phyloP scores from a whole-genome alignment of 495 filamentous ascomycete species.

The Neohortaea acidophila region DNA sequence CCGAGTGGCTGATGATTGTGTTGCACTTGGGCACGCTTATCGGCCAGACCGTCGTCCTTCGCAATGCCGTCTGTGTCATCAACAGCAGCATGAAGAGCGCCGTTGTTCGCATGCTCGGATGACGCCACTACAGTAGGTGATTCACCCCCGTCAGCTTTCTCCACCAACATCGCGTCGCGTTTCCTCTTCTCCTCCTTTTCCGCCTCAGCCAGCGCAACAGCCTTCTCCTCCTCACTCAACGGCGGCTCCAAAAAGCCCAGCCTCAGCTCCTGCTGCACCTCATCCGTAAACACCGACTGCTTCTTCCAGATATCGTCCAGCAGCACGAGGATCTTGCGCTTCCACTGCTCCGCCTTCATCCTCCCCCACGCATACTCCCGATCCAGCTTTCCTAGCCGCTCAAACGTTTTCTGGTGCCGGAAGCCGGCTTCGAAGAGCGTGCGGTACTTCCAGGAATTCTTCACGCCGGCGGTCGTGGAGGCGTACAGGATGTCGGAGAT shows the following conservation, averaged over 20 bases:
- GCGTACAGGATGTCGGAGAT: constrained; percentile 81
- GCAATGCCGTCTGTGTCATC: constrained; percentile 27
- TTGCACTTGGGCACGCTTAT: too few species aligned
- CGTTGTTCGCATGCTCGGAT: constrained; percentile 15
- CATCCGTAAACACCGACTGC: constrained; percentile 72
- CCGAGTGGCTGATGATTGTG: constrained; percentile 10
- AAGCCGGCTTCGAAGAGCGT: constrained; percentile 70
- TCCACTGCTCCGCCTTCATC: constrained; percentile 79
- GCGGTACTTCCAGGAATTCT: constrained; percentile 82
- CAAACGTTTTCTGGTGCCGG: constrained; percentile 56
- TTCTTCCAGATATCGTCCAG: constrained; percentile 76
- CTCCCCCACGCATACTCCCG: constrained; percentile 68
- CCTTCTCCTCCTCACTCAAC: constrained; percentile 35
- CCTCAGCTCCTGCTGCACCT: constrained; percentile 57
- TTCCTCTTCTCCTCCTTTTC: constrained; percentile 47
- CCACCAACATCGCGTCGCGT: constrained; percentile 25
- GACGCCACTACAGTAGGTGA: background rate
- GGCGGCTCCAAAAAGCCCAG: constrained; percentile 62
- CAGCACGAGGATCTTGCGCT: constrained; percentile 57
- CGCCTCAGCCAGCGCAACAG: constrained; percentile 24
- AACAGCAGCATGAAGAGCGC: constrained; percentile 30
- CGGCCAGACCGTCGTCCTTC: constrained; percentile 6
- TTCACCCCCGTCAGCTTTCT: constrained; percentile 1
- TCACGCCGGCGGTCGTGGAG: constrained; percentile 64
- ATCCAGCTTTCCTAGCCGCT: constrained; percentile 62